These are phyloP conservation scores for Aspergillus diversus DNA, from an alignment of 495 filamentous ascomycete genomes.

Conservation along the genomic window DNA sequence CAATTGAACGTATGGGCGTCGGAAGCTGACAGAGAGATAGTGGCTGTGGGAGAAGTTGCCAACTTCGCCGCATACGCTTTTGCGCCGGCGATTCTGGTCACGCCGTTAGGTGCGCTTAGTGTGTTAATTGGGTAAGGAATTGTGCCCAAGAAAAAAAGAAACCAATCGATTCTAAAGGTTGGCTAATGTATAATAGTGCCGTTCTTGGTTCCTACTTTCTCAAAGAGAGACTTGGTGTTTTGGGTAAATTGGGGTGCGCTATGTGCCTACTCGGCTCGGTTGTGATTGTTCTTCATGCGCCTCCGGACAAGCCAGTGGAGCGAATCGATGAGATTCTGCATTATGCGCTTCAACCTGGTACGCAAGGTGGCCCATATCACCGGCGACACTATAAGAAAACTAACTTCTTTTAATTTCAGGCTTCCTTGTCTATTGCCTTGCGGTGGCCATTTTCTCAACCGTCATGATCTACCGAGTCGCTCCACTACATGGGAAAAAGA, in stretches of 20 bases:
- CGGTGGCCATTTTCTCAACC: constrained; percentile 77
- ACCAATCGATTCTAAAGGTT: neutral
- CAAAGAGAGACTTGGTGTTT: constrained; percentile 79
- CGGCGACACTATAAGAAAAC: neutral
- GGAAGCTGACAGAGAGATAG: constrained; percentile 45
- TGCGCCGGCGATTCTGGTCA: constrained; percentile 95
- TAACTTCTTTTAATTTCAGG: constrained; percentile 50
- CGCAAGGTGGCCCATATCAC: constrained; percentile 21
- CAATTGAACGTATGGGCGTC: neutral
- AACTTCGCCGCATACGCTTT: constrained; percentile 99
- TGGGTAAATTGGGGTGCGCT: constrained; percentile 94
- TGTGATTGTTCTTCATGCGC: constrained; percentile 96
- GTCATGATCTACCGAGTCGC: constrained; percentile 97
- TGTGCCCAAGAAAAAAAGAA: neutral
- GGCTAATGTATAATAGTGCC: constrained; percentile 56
- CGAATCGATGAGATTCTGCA: constrained; percentile 85
- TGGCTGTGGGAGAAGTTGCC: constrained; percentile 83
- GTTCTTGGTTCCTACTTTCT: constrained; percentile 94
- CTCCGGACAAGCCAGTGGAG: constrained; percentile 86
- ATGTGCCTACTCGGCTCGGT: constrained; percentile 95
- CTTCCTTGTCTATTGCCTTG: constrained; percentile 80
- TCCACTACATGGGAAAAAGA: constrained; percentile 86
- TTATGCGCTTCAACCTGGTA: constrained; percentile 89
- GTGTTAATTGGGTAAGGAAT: constrained; percentile 84
- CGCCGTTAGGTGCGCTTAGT: constrained; percentile 87